These are phyloP conservation scores for Solanum hybrid DNA, from an alignment of 305 asterid genomes.

Conservation along the genomic window DNA sequence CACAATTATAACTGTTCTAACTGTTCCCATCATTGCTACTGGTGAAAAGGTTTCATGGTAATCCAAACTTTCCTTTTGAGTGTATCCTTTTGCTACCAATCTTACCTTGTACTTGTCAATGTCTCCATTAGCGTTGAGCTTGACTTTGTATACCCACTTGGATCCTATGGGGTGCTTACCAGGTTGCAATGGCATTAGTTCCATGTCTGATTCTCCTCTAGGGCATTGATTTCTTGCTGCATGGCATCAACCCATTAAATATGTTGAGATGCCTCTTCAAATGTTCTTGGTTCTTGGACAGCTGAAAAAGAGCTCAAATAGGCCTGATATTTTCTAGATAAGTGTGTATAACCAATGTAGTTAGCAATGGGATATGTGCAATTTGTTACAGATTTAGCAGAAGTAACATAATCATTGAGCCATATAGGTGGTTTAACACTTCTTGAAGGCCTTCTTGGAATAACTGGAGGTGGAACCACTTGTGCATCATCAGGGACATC, in stretches of 20 bases:
- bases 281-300: not conserved
- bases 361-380: not conserved
- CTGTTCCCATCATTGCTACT: not conserved
- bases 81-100: not conserved
- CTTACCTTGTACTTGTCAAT: not conserved
- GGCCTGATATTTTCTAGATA: not conserved
- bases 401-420: not conserved
- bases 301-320: not conserved
- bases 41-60: not conserved
- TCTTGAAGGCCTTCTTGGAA: not conserved
- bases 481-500: not conserved
- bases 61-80: not conserved
- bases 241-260: not conserved
- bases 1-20: not conserved
- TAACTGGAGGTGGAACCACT: not conserved
- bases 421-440: not conserved
- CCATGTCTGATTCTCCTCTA: not conserved
- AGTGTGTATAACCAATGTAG: not conserved
- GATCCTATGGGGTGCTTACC: not conserved
- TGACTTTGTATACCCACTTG: not conserved
- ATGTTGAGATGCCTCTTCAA: not conserved
- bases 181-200: not conserved
- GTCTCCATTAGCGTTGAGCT: not conserved
- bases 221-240: not conserved
- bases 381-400: not conserved